phyloP scores from a whole-genome alignment of 164 flowering plant genomes.

The Chimonanthus praecox region DNA sequence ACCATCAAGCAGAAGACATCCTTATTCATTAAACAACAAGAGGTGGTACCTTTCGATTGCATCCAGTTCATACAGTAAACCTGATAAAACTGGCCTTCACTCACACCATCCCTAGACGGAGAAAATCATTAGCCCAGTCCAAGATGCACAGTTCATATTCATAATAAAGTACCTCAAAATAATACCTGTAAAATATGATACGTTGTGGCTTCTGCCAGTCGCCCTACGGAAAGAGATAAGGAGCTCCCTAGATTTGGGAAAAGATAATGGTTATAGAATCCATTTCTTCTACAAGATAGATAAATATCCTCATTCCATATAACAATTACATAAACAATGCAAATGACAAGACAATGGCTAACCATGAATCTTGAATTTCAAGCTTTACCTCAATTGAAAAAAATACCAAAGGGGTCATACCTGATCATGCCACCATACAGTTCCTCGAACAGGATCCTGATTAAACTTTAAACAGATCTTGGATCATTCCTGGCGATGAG shows the following conservation, averaged over 20 bases:
- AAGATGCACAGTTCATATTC: not conserved
- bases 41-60: constrained; percentile 72
- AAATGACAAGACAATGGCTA: not conserved
- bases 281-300: not conserved
- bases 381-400: not conserved
- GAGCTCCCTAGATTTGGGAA: constrained; percentile 54
- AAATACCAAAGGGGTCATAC: constrained; percentile 23
- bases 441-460: constrained; percentile 69
- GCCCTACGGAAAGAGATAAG: constrained; percentile 84
- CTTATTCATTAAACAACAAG: not conserved
- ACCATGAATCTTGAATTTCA: not conserved
- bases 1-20: not conserved
- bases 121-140: not conserved
- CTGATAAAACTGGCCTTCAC: constrained; percentile 90
- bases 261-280: not conserved
- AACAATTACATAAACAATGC: not conserved
- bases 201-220: constrained; percentile 84
- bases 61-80: constrained; percentile 78
- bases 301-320: not conserved
- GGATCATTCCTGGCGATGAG: constrained; percentile 76
- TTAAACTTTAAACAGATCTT: constrained; percentile 61
- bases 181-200: constrained; percentile 86
- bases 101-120: constrained; percentile 69
- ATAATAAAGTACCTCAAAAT: not conserved
- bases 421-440: constrained; percentile 69